Conservation (phyloP, 768 basidiomycete species). For the Chalciporus pseudorubinellus region DNA sequence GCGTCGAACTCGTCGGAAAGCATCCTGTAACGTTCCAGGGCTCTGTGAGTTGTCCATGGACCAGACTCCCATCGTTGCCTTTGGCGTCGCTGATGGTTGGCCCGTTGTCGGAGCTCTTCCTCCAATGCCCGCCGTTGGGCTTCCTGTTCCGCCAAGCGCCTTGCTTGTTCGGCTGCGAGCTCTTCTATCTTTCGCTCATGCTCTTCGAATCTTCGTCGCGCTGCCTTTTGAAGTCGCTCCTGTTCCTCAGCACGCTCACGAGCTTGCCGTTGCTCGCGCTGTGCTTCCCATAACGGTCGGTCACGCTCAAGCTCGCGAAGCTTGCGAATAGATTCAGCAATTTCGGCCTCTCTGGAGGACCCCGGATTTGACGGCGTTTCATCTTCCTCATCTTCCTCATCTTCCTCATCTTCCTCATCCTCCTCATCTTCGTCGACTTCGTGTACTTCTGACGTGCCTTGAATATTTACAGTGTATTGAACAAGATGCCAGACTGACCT, state of each 20-base stretch:
- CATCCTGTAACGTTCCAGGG: conserved; percentile 65
- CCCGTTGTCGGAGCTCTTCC: conserved; percentile 38
- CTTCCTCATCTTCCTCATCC: not conserved
- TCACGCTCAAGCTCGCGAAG: conserved; percentile 66
- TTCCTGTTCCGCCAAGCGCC: conserved; percentile 22
- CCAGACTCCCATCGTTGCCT: conserved; percentile 56
- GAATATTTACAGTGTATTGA: not conserved
- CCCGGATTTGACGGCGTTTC: conserved; percentile 34
- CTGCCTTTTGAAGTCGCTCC: conserved; percentile 35
- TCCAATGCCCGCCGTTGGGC: conserved; percentile 32
- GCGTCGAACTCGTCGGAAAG: conserved; percentile 64
- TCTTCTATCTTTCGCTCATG: conserved; percentile 22
- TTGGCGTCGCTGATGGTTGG: conserved; percentile 44
- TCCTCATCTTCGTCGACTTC: conserved; percentile 12
- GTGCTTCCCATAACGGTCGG: conserved; percentile 58
- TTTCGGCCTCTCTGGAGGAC: conserved; percentile 38
- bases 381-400: not conserved
- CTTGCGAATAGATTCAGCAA: conserved; percentile 66
- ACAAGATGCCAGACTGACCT: conserved; percentile 13
- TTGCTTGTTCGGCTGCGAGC: conserved; percentile 28
- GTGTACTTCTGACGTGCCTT: conserved; percentile 8
- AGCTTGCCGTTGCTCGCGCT: conserved; percentile 44
- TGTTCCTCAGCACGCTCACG: conserved; percentile 45
- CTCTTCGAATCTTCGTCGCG: conserved; percentile 33
- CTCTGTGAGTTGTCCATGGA: conserved; percentile 61